Evolutionary conservation across 1,284 basidiomycete species (phyloP).

Genomic region (Pulveroboletus ridleyi): DNA sequence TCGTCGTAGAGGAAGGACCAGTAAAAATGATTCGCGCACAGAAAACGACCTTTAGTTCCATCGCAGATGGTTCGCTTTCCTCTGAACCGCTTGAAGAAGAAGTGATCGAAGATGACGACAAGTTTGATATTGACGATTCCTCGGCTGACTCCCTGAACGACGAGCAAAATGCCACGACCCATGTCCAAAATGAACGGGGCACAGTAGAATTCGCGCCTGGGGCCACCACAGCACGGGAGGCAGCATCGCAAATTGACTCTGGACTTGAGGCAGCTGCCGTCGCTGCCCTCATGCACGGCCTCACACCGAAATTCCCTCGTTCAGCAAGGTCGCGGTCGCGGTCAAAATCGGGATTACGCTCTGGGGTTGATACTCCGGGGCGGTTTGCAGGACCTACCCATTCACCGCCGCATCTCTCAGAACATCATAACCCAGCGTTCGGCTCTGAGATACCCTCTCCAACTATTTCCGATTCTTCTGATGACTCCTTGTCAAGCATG

Average conservation of each 20-base stretch:
- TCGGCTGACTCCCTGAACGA: conserved; percentile 56
- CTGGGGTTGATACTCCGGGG: conserved; percentile 80
- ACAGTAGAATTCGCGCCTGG: conserved; percentile 27
- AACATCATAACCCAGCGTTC: conserved; percentile 24
- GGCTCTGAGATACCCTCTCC: conserved; percentile 46
- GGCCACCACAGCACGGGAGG: conserved; percentile 39
- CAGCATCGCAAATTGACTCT: conserved; percentile 39
- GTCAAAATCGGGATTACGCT: conserved; percentile 50
- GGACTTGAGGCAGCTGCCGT: conserved; percentile 45
- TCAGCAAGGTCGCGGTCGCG: conserved; percentile 51
- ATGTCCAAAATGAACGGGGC: conserved; percentile 27
- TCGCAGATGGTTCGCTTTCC: conserved; percentile 24
- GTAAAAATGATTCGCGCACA: conserved; percentile 47
- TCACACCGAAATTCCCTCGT: conserved; percentile 39
- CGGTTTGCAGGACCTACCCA: conserved; percentile 74
- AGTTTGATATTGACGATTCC: conserved; percentile 92
- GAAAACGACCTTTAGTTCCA: conserved; percentile 22
- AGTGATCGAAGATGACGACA: conserved; percentile 56
- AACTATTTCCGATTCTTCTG: conserved; percentile 44
- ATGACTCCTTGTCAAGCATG: conserved; percentile 37
- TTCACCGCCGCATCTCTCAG: conserved; percentile 50
- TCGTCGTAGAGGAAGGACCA: conserved; percentile 92
- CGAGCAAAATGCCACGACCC: conserved; percentile 35
- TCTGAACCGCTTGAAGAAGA: conserved; percentile 49
- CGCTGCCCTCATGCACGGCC: conserved; percentile 39